These are phyloP conservation scores for Trichoderma sp. DNA, from an alignment of 2,329 filamentous ascomycete species.

Conservation along the genomic window DNA sequence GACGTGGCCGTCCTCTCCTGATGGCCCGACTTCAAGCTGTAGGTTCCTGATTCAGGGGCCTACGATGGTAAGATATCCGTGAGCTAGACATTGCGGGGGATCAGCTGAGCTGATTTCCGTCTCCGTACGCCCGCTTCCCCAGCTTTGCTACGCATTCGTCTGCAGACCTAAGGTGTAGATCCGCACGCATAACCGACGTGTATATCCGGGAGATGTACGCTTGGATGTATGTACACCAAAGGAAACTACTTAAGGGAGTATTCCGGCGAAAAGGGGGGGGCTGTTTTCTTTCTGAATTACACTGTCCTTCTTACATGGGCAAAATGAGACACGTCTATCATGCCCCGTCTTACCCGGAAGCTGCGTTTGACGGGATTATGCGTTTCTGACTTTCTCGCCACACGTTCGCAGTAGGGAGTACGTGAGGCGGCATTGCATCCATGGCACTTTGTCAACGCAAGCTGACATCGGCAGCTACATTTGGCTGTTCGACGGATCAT, in stretches of 20 bases:
- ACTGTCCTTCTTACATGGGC: background rate
- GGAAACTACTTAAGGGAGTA: background rate
- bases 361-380: background rate
- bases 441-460: background rate
- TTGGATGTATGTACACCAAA: background rate
- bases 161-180: background rate
- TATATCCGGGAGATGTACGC: background rate
- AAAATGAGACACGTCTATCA: background rate
- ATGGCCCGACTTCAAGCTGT: background rate
- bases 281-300: background rate
- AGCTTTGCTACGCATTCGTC: background rate
- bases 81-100: background rate
- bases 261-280: background rate
- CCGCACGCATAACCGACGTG: background rate
- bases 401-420: background rate
- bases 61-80: background rate
- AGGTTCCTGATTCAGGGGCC: background rate
- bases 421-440: background rate
- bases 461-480: background rate
- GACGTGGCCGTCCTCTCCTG: background rate
- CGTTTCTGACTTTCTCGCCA: background rate
- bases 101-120: background rate
- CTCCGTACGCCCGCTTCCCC: background rate
- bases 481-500: background rate
- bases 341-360: background rate